Evolutionary conservation across 192 early-diverging fungal species (phyloP).

Genomic region (Chytriomyces hyalinus): DNA sequence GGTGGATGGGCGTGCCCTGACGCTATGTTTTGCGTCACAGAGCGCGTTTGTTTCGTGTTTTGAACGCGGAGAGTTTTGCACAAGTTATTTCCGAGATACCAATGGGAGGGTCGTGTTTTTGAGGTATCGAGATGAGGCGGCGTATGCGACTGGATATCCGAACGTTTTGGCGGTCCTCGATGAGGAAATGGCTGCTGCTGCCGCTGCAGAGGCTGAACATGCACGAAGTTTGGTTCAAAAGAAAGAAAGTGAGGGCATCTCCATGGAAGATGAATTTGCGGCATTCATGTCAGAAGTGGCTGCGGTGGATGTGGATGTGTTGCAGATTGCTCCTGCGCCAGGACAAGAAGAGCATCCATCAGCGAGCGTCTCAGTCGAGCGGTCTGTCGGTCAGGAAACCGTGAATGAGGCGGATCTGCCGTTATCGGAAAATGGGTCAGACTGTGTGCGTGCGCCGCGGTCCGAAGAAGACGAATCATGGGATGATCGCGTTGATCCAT

Average conservation of each 20-base stretch:
- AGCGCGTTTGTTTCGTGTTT: slow-evolving; percentile 69
- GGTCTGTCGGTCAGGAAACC: no score
- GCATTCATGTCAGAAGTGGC: slow-evolving; percentile 66
- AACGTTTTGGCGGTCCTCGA: neutral
- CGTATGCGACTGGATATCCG: slow-evolving; percentile 58
- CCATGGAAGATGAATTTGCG: slow-evolving; percentile 63
- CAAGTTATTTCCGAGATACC: slow-evolving; percentile 33
- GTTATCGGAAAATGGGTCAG: no score
- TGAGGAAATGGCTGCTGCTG: slow-evolving; percentile 17
- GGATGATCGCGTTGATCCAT: no score
- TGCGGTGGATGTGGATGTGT: slow-evolving; percentile 21
- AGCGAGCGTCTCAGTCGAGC: no score
- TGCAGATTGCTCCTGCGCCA: no score
- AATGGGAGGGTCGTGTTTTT: slow-evolving; percentile 46
- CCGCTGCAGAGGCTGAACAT: slow-evolving; percentile 11
- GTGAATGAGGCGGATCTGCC: neutral
- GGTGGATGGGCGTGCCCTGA: slow-evolving; percentile 53
- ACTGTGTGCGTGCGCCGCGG: no score
- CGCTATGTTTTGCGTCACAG: slow-evolving; percentile 58
- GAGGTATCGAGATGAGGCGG: slow-evolving; percentile 69
- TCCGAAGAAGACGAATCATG: no score
- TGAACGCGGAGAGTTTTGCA: slow-evolving; percentile 63
- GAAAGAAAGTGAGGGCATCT: slow-evolving; percentile 15
- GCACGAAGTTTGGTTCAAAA: neutral
- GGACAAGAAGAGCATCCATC: no score